Evolutionary conservation across 257 asterid genomes (phyloP).

Genomic region (Linaria vulgaris): DNA sequence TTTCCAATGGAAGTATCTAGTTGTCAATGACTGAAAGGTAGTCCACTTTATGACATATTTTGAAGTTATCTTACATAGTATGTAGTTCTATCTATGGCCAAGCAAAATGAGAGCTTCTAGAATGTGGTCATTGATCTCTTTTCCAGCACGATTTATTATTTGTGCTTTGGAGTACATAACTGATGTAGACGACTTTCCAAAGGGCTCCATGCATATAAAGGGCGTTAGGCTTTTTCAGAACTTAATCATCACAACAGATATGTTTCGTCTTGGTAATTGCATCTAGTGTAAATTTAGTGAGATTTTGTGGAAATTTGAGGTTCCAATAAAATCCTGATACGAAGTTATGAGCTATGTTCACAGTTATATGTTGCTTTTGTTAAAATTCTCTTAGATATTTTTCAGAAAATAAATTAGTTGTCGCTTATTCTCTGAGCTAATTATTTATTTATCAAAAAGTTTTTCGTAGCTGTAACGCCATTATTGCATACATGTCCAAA

Average conservation of each 20-base stretch:
- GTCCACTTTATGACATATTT: neutral
- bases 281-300: neutral
- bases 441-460: too few relatives aligned
- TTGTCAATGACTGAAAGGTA: neutral
- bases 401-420: too few relatives aligned
- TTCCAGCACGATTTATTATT: neutral
- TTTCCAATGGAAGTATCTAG: too few relatives aligned
- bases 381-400: too few relatives aligned
- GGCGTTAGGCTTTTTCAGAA: slow-evolving; percentile 2
- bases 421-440: too few relatives aligned
- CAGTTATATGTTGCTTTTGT: too few relatives aligned
- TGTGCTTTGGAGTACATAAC: neutral
- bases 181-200: neutral
- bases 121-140: neutral
- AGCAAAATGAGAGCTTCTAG: neutral
- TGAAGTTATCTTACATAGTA: neutral
- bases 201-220: slow-evolving; percentile 13
- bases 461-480: too few relatives aligned
- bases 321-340: too few relatives aligned
- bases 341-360: too few relatives aligned
- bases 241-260: neutral
- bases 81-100: neutral
- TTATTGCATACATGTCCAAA: too few relatives aligned
- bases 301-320: neutral
- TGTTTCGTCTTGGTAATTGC: slow-evolving; percentile 3